These are phyloP conservation scores for Trichoderma simmonsii DNA, from an alignment of 2,329 filamentous ascomycete genomes.

Conservation along the genomic window DNA sequence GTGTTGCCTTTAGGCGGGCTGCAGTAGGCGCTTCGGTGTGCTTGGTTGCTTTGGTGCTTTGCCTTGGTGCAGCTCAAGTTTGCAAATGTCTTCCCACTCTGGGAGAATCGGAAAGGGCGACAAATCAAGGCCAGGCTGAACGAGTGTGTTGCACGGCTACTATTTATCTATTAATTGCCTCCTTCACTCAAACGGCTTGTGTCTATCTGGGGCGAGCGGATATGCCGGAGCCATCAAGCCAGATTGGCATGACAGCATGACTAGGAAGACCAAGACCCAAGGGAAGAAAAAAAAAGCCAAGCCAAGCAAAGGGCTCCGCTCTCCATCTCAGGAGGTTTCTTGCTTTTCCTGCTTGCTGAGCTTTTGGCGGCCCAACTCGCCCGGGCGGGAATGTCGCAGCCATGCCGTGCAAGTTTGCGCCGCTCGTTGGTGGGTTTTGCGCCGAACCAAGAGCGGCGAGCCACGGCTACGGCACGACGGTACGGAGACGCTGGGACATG, in stretches of 20 bases:
- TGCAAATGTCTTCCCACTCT: not conserved
- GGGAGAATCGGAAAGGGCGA: not conserved
- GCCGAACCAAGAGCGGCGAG: slow-evolving; percentile 6
- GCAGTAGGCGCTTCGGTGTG: not conserved
- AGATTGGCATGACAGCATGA: slow-evolving; percentile 19
- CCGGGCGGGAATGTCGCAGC: slow-evolving; percentile 8
- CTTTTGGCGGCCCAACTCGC: not conserved
- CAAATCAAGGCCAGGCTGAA: not conserved
- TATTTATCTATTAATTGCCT: slow-evolving; percentile 15
- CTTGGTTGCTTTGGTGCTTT: not conserved
- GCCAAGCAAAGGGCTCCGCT: slow-evolving; percentile 10
- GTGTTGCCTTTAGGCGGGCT: slow-evolving; percentile 2
- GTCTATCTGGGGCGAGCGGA: slow-evolving; percentile 9
- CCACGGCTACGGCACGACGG: slow-evolving; percentile 9
- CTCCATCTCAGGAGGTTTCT: not conserved
- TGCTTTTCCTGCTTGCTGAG: not conserved
- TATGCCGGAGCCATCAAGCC: slow-evolving; percentile 17
- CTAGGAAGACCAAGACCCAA: slow-evolving; percentile 8
- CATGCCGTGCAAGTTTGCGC: slow-evolving; percentile 6
- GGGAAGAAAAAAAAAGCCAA: slow-evolving; percentile 13
- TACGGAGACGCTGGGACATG: slow-evolving; percentile 1
- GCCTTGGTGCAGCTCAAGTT: not conserved
- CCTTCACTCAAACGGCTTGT: not conserved
- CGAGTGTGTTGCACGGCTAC: not conserved
- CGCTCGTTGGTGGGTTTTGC: slow-evolving; percentile 4